Percentiles rank a stretch among this genome's conserved stretches.
Evolutionary conservation across 2,329 filamentous ascomycete genomes (phyloP).

Genomic region (Aureobasidium sp.): DNA sequence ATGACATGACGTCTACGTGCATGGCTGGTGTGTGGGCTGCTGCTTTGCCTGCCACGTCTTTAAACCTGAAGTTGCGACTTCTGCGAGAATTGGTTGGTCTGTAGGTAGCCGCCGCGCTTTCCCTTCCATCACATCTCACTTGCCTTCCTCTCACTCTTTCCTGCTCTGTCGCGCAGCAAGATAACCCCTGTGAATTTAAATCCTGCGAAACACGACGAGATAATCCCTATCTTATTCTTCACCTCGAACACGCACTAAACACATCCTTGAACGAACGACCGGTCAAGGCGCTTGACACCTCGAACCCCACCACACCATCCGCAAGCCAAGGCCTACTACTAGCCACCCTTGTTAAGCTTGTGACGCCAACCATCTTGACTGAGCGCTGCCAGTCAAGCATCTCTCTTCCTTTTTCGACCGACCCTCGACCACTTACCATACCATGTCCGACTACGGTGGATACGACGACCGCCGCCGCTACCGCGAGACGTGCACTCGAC

Average conservation of each 20-base stretch:
- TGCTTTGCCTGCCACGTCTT: conserved; percentile 2
- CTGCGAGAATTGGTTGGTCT: neutral
- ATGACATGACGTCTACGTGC: neutral
- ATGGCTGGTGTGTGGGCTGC: neutral
- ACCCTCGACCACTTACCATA: neutral
- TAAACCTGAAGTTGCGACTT: conserved; percentile 1
- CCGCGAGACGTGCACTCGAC: conserved; percentile 28
- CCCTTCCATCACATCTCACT: neutral
- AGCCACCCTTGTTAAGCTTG: neutral
- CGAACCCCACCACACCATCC: conserved; percentile 3
- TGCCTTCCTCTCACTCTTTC: neutral
- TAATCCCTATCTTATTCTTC: conserved; percentile 4
- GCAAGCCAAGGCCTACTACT: neutral
- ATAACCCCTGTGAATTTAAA: neutral
- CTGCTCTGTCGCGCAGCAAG: neutral
- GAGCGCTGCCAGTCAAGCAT: neutral
- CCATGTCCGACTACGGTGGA: conserved; percentile 42
- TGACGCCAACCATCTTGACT: neutral
- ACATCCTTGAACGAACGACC: neutral
- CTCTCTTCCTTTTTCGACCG: conserved; percentile 4
- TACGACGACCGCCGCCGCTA: conserved; percentile 40
- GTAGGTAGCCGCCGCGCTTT: neutral
- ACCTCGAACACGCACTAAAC: neutral
- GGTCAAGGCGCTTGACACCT: neutral
- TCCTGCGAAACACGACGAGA: neutral